Conservation (phyloP, 257 asterid genomes). For the Datura wrightii region DNA sequence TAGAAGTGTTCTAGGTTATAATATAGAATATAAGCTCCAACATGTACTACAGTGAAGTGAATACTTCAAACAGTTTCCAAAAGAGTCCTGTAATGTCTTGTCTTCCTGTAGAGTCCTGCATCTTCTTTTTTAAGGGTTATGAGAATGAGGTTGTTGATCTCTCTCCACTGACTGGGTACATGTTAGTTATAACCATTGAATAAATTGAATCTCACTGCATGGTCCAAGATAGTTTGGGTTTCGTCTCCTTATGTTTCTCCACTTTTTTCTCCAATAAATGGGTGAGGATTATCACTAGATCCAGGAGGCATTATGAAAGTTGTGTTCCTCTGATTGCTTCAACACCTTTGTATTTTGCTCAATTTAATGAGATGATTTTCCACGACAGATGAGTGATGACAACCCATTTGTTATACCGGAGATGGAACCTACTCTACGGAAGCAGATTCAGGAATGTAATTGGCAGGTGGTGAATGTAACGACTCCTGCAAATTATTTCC, state of each 20-base stretch:
- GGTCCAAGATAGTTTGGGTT: not conserved
- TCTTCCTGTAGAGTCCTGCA: constrained; percentile 9
- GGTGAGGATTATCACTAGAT: constrained; percentile 14
- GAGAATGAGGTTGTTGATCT: constrained; percentile 2
- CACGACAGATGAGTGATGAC: constrained; percentile 92
- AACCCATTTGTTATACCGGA: constrained; percentile 89
- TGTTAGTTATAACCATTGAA: not conserved
- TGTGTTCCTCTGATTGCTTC: constrained; percentile 21
- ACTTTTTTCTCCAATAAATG: not conserved
- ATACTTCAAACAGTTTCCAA: not conserved
- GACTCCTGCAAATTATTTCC: constrained; percentile 99
- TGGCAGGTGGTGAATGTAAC: constrained; percentile 99
- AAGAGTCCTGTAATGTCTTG: not conserved
- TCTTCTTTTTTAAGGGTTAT: not conserved
- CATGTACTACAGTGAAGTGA: not conserved
- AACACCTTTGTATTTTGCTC: constrained; percentile 10
- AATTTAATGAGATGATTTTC: not conserved
- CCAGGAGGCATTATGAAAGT: not conserved
- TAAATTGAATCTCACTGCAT: too few relatives aligned
- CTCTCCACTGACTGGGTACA: not conserved
- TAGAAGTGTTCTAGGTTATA: not conserved
- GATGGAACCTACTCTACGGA: constrained; percentile 93
- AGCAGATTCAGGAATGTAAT: constrained; percentile 96
- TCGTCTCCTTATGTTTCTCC: not conserved
- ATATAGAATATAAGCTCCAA: not conserved